Percentiles rank a stretch among this genome's conserved stretches.
phyloP scores from a whole-genome alignment of 805 yeast genomes.

The Saccharomycopsis sp. region DNA sequence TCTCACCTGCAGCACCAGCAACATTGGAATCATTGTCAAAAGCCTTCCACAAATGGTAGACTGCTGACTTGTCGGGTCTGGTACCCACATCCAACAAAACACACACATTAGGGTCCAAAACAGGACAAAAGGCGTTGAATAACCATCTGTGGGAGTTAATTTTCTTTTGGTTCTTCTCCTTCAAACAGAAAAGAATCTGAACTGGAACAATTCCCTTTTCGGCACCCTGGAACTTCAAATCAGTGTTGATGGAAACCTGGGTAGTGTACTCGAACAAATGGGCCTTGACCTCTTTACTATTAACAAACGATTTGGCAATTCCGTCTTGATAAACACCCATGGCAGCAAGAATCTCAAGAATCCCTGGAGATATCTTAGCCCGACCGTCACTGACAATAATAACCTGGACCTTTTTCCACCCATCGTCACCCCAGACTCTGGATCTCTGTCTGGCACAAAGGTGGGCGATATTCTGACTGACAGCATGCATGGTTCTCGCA shows the following conservation, averaged over 20 bases:
- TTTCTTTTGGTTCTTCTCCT: slow-evolving; percentile 87
- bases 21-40: slow-evolving; percentile 94
- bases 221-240: slow-evolving; percentile 82
- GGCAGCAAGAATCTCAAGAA: slow-evolving; percentile 82
- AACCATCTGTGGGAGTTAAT: slow-evolving; percentile 98
- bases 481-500: slow-evolving; percentile 91
- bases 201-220: slow-evolving; percentile 92
- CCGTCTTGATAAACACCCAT: slow-evolving; percentile 97
- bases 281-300: slow-evolving; percentile 84
- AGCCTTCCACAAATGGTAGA: slow-evolving; percentile 95
- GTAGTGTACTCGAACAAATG: slow-evolving; percentile 96
- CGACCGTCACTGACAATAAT: slow-evolving; percentile 92
- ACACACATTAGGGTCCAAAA: slow-evolving; percentile 85
- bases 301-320: slow-evolving; percentile 89
- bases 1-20: slow-evolving; percentile 99
- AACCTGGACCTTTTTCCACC: slow-evolving; percentile 96
- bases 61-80: slow-evolving; percentile 78
- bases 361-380: slow-evolving; percentile 76
- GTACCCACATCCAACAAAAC: slow-evolving; percentile 96
- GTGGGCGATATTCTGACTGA: slow-evolving; percentile 87
- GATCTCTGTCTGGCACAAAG: slow-evolving; percentile 75
- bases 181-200: slow-evolving; percentile 85
- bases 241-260: slow-evolving; percentile 86
- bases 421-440: slow-evolving; percentile 89
- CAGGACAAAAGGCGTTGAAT: slow-evolving; percentile 90